Base-by-base conservation (phyloP, 148 eudicot species). In the Silene latifolia region DNA sequence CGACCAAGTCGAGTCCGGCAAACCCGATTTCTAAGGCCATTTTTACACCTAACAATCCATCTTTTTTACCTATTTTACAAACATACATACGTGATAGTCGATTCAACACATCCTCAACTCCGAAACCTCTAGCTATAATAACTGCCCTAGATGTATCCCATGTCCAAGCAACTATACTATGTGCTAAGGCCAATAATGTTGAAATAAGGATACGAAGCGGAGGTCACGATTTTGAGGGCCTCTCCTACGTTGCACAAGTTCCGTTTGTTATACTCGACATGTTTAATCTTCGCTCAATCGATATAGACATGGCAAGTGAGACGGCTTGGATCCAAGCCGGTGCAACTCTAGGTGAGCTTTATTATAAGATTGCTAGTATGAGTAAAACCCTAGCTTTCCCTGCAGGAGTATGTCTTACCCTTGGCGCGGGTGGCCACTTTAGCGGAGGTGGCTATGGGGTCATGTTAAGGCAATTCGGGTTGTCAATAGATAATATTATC, bases 391-490 rank as follows among this genome's bases (percentile, higher is more conserved):
- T 39, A 54, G 85, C 77, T 7, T 83, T 79, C 57, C 85, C 85
- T 4, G 80, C 78, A 4, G 83, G 85, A 5, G 60, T 76, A 23
- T 79, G 85, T 29, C 42, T 47, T 57, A 79, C 78, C 1, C 44
- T 83, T 20, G 82, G 80, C 24, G 11, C 68, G 1, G 85, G 85
- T 6, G 85, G 85, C 0, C 85, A 83, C 21, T 67, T 83, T 44
- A 79, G 72, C 20, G 82, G 82, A 9, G 85, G 80, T 54, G 85
- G 85, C 0, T 83, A 83, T 14, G 85, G 85, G 17, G 51, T 17
- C 51, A 75, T 83, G 82, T n/a, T 79, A 48, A 76, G 85, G 77
- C 56, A 76, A 64, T 73, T 79, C 21, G 85, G 85, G 2, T 57
- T 83, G 27, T 61, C 82, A 5, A 58, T 76, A 25, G 85, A 83